Evolutionary conservation across 169 alveolate genomes (phyloP), one percentile per base, ranked within the genome.

Genomic region (Cryptosporidium parvum): DNA sequence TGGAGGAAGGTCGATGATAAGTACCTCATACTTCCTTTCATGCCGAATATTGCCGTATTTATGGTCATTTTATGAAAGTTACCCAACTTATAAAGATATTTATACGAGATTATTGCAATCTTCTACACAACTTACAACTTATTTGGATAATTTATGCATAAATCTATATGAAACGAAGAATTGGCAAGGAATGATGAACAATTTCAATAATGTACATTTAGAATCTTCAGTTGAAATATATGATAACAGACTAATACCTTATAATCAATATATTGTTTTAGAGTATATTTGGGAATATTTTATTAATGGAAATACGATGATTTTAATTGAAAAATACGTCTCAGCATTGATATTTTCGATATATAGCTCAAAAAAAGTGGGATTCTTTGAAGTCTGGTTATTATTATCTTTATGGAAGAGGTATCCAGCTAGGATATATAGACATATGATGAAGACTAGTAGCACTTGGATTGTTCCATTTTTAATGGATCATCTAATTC

Each of bases 321-420:
- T 39, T 80, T 59, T 26, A 23, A 65, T 80, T 61, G 89, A 80
- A 80, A 80, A 67, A 39, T 80, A 80, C 16, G 44, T 62, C 10
- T 59, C 73, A n/a, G 65, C 80, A 7, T 26, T 80, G 5, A 62
- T 45, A 61, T 59, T 26, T 48, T 80, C 65, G 18, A 80, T 80
- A 44, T 45, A 26, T 18, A 62, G 16, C 29, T 26, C 23, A 10
- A 61, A 45, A 29, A 65, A 37, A 33, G 42, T 65, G 29, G 70
- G 70, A 10, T 65, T 80, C 8, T 65, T 62, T n/a, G 75, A 80
- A 2, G 37, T 42, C 52, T 80, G 89, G 89, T 14, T 80, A 21
- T 21, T 80, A 37, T 31, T 80, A 23, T 80, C 89, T n/a, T 65
- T 80, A n/a, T 80, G 89, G 89, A 80, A 62, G 42, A 80, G 68